Evolutionary conservation across 2,329 filamentous ascomycete genomes (phyloP), one percentile per base, ranked within the genome.

Genomic region (Zymoseptoria ardabiliae): DNA sequence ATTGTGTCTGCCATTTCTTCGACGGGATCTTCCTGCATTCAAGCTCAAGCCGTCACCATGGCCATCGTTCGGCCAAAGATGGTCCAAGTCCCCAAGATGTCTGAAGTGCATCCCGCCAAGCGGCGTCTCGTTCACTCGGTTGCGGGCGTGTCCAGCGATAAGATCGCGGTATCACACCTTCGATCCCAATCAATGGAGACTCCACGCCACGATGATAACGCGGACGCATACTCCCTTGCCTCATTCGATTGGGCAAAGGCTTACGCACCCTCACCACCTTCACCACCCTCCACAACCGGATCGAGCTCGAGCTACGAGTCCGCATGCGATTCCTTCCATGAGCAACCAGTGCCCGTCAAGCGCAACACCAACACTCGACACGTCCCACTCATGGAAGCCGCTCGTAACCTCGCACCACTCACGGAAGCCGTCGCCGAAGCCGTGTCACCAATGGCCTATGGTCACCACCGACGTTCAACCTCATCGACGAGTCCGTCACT

Each of bases 31-130:
- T 66, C 62, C 60, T 70, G 66, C 55, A 63, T 55, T 49, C 58
- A 60, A 54, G 70, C 70, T 17, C 66, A 69, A 53, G 68, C 63
- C 5, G 63, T 72, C 17, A 64, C 55, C 10, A 65, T 69, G n/a
- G 58, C 65, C 10, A 66, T 65, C 3, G 70, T 69, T 25, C 69
- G 66, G 57, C 61, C 68, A 9, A 70, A 61, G 54, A 61, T 72
- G 50, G 63, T 72, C 23, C 65, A 64, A 2, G 62, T 70, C 59
- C 66, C 67, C 2, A 69, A 65, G 55, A 50, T 61, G 19, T 53
- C 61, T 49, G 63, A 64, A 19, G 25, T 48, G 28, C 50, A 22
- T 53, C 51, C 22, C 13, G n/a, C 51, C 51, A 28, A 53, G 20
- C 20, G 21, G n/a, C 22, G 28, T 53, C 22, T 28, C 51, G 28